Conservation (phyloP, 1,284 basidiomycete species). For the Ceratobasidium sp. region DNA sequence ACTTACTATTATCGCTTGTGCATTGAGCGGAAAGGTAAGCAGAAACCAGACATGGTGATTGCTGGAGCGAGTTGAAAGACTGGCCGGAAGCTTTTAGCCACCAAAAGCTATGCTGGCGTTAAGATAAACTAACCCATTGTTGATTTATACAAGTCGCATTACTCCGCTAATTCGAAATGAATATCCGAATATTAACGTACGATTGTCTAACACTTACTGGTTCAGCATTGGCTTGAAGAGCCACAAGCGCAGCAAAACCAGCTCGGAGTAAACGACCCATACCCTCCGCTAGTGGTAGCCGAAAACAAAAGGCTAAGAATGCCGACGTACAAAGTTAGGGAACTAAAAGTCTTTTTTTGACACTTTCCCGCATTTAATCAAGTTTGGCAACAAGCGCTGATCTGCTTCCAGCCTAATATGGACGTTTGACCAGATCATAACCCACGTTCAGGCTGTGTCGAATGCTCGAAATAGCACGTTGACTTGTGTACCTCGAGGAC, state of each 20-base stretch:
- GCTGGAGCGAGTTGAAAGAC: conserved; percentile 44
- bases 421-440: no score
- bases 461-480: no score
- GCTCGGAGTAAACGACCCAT: conserved; percentile 5
- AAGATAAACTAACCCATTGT: conserved; percentile 19
- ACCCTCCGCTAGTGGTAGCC: neutral
- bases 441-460: no score
- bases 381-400: neutral
- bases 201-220: conserved; percentile 1
- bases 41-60: conserved; percentile 49
- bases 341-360: neutral
- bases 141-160: conserved; percentile 39
- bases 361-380: neutral
- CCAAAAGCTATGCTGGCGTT: neutral
- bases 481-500: no score
- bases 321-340: neutral
- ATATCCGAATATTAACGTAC: neutral
- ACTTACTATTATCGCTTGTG: conserved; percentile 34
- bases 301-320: neutral
- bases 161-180: conserved; percentile 14
- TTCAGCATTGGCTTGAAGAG: conserved; percentile 1
- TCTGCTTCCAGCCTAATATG: no score
- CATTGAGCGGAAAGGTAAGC: conserved; percentile 48
- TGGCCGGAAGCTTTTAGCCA: neutral
- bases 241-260: conserved; percentile 1